phyloP scores from a whole-genome alignment of 768 basidiomycete genomes.

The Phaffia australis region DNA sequence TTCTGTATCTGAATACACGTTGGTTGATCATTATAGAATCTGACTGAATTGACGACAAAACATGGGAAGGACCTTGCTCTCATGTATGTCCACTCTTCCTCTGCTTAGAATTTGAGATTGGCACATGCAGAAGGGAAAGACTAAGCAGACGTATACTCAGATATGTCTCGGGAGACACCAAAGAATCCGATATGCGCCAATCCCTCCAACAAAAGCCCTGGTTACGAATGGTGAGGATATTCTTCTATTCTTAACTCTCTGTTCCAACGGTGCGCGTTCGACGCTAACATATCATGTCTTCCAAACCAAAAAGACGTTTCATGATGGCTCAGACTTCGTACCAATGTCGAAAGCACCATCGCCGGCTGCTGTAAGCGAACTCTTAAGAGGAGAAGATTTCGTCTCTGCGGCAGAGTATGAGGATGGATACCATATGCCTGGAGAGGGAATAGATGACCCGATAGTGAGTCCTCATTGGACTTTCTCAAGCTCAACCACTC shows the following conservation, averaged over 20 bases:
- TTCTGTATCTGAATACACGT: neutral
- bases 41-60: conserved; percentile 4
- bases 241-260: neutral
- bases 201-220: conserved; percentile 15
- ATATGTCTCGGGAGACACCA: conserved; percentile 22
- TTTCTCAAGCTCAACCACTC: neutral
- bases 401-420: conserved; percentile 14
- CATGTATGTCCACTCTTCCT: conserved; percentile 10
- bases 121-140: neutral
- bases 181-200: conserved; percentile 9
- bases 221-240: conserved; percentile 20
- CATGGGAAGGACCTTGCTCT: conserved; percentile 18
- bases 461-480: neutral
- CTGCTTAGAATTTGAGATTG: neutral
- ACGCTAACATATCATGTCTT: too few relatives aligned
- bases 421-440: conserved; percentile 16
- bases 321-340: conserved; percentile 25
- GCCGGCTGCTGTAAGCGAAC: conserved; percentile 21
- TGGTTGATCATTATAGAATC: conserved; percentile 8
- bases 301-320: conserved; percentile 21
- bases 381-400: conserved; percentile 24
- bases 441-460: conserved; percentile 13
- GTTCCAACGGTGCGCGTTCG: too few relatives aligned
- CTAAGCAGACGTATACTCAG: neutral
- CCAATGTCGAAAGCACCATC: conserved; percentile 10